phyloP scores from a whole-genome alignment of 83 land plant species.

The Thuja plicata region DNA sequence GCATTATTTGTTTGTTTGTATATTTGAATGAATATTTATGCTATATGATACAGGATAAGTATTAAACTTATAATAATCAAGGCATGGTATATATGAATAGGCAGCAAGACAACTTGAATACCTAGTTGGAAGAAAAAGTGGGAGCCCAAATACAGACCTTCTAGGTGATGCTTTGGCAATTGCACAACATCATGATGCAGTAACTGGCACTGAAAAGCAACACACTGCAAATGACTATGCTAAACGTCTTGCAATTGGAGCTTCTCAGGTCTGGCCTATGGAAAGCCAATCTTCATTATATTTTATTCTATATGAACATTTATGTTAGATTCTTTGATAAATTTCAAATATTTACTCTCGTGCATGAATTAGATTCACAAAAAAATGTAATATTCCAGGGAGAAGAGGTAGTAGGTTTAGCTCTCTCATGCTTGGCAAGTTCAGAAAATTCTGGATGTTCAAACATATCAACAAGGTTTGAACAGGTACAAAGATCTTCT shows the following conservation, averaged over 20 bases:
- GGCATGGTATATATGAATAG: slow-evolving; percentile 25
- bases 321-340: background rate
- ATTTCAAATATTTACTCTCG: background rate
- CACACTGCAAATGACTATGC: slow-evolving; percentile 92
- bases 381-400: slow-evolving; percentile 31
- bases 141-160: slow-evolving; percentile 56
- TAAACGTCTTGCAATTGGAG: slow-evolving; percentile 74
- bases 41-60: too few species aligned
- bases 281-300: background rate
- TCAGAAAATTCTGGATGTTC: slow-evolving; percentile 19
- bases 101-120: slow-evolving; percentile 89
- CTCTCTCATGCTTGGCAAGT: slow-evolving; percentile 40
- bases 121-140: slow-evolving; percentile 45
- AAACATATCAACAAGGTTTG: slow-evolving; percentile 21
- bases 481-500: slow-evolving; percentile 38
- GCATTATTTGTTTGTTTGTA: background rate
- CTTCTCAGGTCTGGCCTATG: slow-evolving; percentile 52
- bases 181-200: slow-evolving; percentile 94
- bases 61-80: background rate
- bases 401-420: slow-evolving; percentile 41
- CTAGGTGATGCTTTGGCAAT: slow-evolving; percentile 86
- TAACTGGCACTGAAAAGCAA: slow-evolving; percentile 88
- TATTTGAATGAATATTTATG: background rate
- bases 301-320: background rate
- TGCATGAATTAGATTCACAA: background rate